Evolutionary conservation across 768 basidiomycete species (phyloP), one percentile per base, ranked within the genome.

Genomic region (Serpula lacrymans): DNA sequence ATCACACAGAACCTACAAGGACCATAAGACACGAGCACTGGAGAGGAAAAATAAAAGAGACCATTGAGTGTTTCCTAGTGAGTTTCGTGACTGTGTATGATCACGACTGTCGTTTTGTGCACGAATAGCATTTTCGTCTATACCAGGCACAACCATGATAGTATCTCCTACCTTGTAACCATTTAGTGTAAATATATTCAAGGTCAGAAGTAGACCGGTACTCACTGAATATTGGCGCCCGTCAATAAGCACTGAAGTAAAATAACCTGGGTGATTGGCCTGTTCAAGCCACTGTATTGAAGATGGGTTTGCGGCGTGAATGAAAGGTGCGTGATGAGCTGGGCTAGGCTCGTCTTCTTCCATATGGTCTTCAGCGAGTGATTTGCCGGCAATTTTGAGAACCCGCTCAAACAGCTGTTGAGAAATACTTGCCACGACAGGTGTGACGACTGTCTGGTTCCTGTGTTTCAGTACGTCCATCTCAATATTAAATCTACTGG

Each of bases 1-100:
- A 88, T 82, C n/a, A 67, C 71, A 35, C 77, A 76, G 51, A 88
- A 88, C 86, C 86, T 88, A 22, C 10, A 21, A 3, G n/a, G n/a
- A 23, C 33, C 43, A 18, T 17, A n/a, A 2, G 17, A 21, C 12
- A 31, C 6, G 39, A 12, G 42, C 21, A 27, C 18, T 16, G 16
- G 3, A 34, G 39, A 10, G 17, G 6, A 21, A 21, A 42, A 34
- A n/a, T 7, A 30, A n/a, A 18, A 30, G 20, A 36, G 57, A 84
- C 86, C 86, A 88, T 31, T 70, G 67, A 12, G 55, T 60, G 43
- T 83, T 80, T 16, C 75, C 82, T 27, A 79, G 71, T 3, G 59
- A 56, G 45, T 86, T 87, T 0, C 57, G 47, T 6, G 78, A 80
- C 34, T 69, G 68, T 2, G 77, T 65, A 12, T 59, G 62, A 25